Base-by-base conservation (phyloP, 2,329 filamentous ascomycete species). In the Berkeleyomyces basicola region DNA sequence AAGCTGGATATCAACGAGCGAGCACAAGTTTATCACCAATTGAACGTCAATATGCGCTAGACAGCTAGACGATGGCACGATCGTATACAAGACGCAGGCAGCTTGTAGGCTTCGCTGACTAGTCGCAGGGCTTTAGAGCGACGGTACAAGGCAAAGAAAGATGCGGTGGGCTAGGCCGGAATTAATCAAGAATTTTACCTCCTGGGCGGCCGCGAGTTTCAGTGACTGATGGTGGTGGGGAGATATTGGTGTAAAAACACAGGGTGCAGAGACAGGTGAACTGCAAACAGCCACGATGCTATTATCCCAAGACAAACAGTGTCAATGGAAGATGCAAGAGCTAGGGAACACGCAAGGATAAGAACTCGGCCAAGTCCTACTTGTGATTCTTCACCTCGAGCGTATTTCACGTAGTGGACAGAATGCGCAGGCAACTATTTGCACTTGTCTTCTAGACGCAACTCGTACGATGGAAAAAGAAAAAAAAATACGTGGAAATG, bases 331-430 rank as follows among this genome's bases (percentile, higher is more conserved):
- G 51, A 55, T 14, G 51, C 51, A 37, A 55, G n/a, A 37, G 51
- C 33, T 55, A 33, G 51, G 37, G 51, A n/a, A 55, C 51, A 55
- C 51, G 51, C 11, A 55, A 37, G 51, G 51, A 31, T 39, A 31
- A 39, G 51, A 55, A 33, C 51, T 59, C 31, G 57, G 33, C 43
- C 40, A 59, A 47, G 58, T 47, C 58, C 47, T 59, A 55, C 49
- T 55, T 55, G 51, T 39, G 33, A 11, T 55, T 55, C 51, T 55
- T 55, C 51, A 55, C 51, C 37, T 55, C 11, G 37, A 14, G 42
- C 44, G 58, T 59, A 59, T 44, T 59, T 59, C 58, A 59, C 58
- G 40, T 33, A 59, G 42, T 59, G 31, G 58, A 47, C 42, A 59
- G 16, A 46, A 46, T 46, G 51, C 51, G 33, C 51, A 55, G 51